A percentile compares a stretch with the other conserved stretches of the same genome.
Evolutionary conservation across 345 rosid species (phyloP).

Genomic region (Sonneratia alba): DNA sequence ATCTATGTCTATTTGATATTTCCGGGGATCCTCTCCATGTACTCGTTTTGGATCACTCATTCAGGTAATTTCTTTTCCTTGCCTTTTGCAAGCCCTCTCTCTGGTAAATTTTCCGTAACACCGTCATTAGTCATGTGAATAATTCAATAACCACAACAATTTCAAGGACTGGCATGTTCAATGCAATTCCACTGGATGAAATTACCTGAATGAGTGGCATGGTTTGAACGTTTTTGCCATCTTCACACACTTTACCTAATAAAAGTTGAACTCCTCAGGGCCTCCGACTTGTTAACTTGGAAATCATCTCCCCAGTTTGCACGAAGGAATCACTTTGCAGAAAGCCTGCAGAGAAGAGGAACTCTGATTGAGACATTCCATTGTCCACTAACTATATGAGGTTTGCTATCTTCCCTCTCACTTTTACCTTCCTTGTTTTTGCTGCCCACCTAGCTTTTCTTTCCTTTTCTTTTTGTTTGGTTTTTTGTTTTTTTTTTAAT

Average conservation of each 20-base stretch:
- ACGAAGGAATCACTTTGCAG: constrained; percentile 43
- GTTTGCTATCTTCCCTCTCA: constrained; percentile 32
- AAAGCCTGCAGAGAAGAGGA: constrained; percentile 36
- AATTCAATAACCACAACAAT: not conserved
- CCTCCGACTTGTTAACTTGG: constrained; percentile 19
- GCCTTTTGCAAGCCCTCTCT: not conserved
- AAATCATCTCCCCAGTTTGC: constrained; percentile 48
- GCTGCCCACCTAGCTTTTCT: constrained; percentile 14
- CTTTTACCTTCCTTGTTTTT: constrained; percentile 28
- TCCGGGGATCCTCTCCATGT: not conserved
- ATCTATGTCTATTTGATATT: not conserved
- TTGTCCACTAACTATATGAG: constrained; percentile 58
- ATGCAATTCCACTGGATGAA: not conserved
- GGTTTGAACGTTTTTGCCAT: constrained; percentile 17
- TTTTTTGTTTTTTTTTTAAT: no score
- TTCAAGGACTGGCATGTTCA: not conserved
- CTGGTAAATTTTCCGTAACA: not conserved
- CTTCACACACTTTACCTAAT: constrained; percentile 1
- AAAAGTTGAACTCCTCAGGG: constrained; percentile 11
- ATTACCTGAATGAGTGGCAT: not conserved
- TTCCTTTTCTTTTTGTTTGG: constrained; percentile 7
- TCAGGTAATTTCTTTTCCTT: not conserved
- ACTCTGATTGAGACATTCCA: constrained; percentile 59
- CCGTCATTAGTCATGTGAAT: not conserved
- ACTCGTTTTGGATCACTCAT: not conserved